Evolutionary conservation across 495 filamentous ascomycete species (phyloP).

Genomic region (Lasiosphaeria ovina): DNA sequence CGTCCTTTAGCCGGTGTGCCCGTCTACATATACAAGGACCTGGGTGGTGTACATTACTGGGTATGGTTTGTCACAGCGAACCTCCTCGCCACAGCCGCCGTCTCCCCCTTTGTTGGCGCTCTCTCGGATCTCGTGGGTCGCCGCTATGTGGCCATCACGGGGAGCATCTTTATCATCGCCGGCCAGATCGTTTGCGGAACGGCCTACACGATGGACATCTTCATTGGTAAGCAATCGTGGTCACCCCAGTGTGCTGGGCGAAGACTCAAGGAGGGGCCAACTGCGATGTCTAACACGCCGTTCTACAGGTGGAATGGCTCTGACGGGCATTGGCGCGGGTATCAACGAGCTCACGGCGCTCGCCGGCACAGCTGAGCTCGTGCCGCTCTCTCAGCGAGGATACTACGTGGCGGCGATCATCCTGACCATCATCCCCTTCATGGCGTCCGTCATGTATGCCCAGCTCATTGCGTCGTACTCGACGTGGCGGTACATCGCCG

Average conservation of each 20-base stretch:
- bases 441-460: constrained; percentile 65
- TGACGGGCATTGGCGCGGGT: constrained; percentile 10
- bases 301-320: constrained; percentile 28
- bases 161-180: constrained; percentile 56
- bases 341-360: constrained; percentile 33
- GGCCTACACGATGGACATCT: constrained; percentile 63
- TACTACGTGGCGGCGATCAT: constrained; percentile 66
- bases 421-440: constrained; percentile 67
- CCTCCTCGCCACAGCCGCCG: constrained; percentile 62
- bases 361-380: constrained; percentile 63
- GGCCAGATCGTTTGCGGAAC: constrained; percentile 67
- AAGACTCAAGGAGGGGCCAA: neutral
- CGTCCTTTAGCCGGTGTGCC: constrained; percentile 21
- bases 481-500: constrained; percentile 64
- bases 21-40: constrained; percentile 56
- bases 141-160: constrained; percentile 63
- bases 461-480: constrained; percentile 62
- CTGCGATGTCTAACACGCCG: neutral
- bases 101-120: constrained; percentile 71
- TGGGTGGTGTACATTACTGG: constrained; percentile 66
- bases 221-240: constrained; percentile 55
- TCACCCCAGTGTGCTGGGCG: neutral
- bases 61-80: constrained; percentile 73
- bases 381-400: constrained; percentile 64
- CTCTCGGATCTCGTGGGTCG: constrained; percentile 69